Conservation (phyloP, 495 filamentous ascomycete species). For the Neurospora africana region DNA sequence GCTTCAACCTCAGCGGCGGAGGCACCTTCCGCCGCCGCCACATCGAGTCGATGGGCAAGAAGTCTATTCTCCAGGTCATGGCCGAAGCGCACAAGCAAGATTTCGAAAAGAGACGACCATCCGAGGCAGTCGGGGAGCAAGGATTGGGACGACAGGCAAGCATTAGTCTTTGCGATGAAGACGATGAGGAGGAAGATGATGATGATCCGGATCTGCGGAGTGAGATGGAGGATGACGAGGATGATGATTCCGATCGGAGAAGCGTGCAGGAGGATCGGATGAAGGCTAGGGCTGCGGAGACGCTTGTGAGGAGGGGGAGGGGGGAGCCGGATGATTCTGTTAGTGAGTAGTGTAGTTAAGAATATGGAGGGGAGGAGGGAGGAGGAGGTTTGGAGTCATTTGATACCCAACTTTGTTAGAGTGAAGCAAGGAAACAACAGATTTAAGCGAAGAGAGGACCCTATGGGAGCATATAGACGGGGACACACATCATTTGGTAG, state of each 20-base stretch:
- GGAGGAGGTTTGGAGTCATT: not conserved
- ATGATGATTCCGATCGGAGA: slow-evolving; percentile 21
- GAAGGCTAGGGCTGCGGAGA: slow-evolving; percentile 10
- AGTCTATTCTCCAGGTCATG: slow-evolving; percentile 46
- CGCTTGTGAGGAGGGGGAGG: slow-evolving; percentile 3
- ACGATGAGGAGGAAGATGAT: slow-evolving; percentile 5
- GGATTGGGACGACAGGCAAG: not conserved
- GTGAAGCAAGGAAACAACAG: not conserved
- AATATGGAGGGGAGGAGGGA: not conserved
- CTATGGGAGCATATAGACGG: not conserved
- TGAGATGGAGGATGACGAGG: slow-evolving; percentile 20
- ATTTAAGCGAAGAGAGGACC: not conserved
- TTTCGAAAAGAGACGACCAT: slow-evolving; percentile 63
- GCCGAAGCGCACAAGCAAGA: slow-evolving; percentile 74
- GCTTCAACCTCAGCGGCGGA: not conserved
- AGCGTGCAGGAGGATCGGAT: slow-evolving; percentile 19
- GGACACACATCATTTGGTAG: not conserved
- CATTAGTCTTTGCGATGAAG: not conserved
- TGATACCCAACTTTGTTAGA: not conserved
- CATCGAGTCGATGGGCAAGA: slow-evolving; percentile 29
- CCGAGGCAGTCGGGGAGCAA: slow-evolving; percentile 11
- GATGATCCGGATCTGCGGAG: slow-evolving; percentile 5
- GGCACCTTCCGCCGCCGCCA: slow-evolving; percentile 28
- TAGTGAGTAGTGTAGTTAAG: not conserved
- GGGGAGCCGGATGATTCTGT: not conserved